These are phyloP conservation scores for Candida buenavistaensis DNA, from an alignment of 1,139 yeast species.

Conservation along the genomic window DNA sequence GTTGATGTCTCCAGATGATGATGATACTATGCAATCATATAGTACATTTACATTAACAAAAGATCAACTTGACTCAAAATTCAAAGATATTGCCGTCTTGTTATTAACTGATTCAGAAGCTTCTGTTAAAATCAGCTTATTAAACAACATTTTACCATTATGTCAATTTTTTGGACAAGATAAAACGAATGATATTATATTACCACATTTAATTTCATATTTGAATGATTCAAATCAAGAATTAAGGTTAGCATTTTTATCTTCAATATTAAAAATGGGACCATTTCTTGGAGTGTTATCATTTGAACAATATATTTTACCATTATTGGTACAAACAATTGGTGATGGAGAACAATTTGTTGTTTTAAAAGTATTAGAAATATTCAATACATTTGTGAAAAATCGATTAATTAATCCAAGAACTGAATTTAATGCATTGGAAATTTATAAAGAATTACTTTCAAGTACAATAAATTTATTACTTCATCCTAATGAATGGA, in stretches of 20 bases:
- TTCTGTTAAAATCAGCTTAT: constrained; percentile 66
- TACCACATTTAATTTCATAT: constrained; percentile 90
- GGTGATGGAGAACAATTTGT: constrained; percentile 84
- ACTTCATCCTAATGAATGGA: constrained; percentile 87
- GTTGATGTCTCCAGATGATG: constrained; percentile 9
- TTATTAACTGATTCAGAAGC: constrained; percentile 70
- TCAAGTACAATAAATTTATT: constrained; percentile 34
- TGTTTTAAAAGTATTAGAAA: constrained; percentile 70
- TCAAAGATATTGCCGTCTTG: constrained; percentile 65
- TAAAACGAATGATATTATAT: constrained; percentile 79
- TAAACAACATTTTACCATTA: constrained; percentile 68
- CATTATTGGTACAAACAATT: constrained; percentile 77
- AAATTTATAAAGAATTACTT: constrained; percentile 40
- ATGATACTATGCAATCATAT: constrained; percentile 13
- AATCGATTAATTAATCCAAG: constrained; percentile 36
- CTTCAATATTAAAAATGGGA: constrained; percentile 75
- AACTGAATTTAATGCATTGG: constrained; percentile 41
- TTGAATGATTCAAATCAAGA: constrained; percentile 75
- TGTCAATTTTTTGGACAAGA: constrained; percentile 86
- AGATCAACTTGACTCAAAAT: constrained; percentile 35
- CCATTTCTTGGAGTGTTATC: constrained; percentile 79
- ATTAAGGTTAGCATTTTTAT: constrained; percentile 68
- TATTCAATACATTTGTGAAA: constrained; percentile 45
- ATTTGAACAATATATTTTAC: constrained; percentile 84
- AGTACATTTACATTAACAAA: constrained; percentile 23